Conservation (phyloP, 2,329 filamentous ascomycete genomes). For the Aspergillus chevalieri region DNA sequence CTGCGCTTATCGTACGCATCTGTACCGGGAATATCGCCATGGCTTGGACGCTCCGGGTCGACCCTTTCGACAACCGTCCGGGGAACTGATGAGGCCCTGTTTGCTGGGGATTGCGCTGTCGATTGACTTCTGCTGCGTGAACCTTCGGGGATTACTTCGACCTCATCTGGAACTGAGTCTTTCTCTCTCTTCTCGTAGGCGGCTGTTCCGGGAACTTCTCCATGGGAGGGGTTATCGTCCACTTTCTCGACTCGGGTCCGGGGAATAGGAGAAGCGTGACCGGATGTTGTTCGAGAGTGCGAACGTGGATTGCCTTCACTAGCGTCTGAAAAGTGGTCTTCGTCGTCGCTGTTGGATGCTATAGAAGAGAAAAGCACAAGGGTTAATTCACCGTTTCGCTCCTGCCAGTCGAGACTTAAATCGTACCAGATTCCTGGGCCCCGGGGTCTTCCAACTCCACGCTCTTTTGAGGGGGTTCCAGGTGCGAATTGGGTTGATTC, state of each 20-base stretch:
- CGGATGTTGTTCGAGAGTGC: slow-evolving; percentile 31
- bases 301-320: slow-evolving; percentile 48
- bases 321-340: slow-evolving; percentile 62
- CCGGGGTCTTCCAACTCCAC: slow-evolving; percentile 52
- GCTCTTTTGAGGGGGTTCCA: slow-evolving; percentile 51
- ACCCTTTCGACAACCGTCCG: slow-evolving; percentile 58
- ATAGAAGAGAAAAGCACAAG: slow-evolving; percentile 13
- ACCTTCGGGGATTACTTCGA: slow-evolving; percentile 51
- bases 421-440: slow-evolving; percentile 50
- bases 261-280: slow-evolving; percentile 50
- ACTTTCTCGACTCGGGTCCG: slow-evolving; percentile 59
- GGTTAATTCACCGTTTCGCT: neutral
- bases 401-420: neutral
- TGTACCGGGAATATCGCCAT: slow-evolving; percentile 59
- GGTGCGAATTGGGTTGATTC: slow-evolving; percentile 34
- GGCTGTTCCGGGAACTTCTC: slow-evolving; percentile 56
- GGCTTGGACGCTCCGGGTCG: slow-evolving; percentile 49
- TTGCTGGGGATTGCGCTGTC: slow-evolving; percentile 38
- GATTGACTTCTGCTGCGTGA: slow-evolving; percentile 37
- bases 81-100: slow-evolving; percentile 50
- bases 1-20: slow-evolving; percentile 50
- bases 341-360: slow-evolving; percentile 48
- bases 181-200: slow-evolving; percentile 53
- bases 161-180: slow-evolving; percentile 59
- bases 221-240: slow-evolving; percentile 53